A percentile compares a stretch with the other conserved stretches of the same genome.
These are phyloP conservation scores for Grosmannia serpens DNA, from an alignment of 2,329 filamentous ascomycete genomes.

Conservation along the genomic window DNA sequence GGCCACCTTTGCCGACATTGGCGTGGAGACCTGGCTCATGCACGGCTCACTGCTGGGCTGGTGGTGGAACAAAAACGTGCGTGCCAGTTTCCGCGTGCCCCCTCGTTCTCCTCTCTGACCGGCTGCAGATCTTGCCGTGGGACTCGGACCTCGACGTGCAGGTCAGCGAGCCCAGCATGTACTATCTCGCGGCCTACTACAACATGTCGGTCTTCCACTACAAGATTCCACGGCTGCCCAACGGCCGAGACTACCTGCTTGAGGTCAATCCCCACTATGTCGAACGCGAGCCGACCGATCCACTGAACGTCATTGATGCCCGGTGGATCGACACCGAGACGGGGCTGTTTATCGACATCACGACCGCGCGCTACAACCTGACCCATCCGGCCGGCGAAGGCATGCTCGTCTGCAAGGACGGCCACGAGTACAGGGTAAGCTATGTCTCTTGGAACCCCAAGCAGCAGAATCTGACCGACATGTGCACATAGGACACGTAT, in stretches of 20 bases:
- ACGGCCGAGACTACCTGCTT: constrained; percentile 34
- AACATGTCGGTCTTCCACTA: constrained; percentile 45
- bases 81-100: neutral
- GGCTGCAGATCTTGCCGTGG: constrained; percentile 47
- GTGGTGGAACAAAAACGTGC: constrained; percentile 63
- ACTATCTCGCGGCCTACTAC: constrained; percentile 52
- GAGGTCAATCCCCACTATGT: constrained; percentile 34
- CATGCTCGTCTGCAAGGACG: constrained; percentile 38
- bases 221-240: constrained; percentile 24
- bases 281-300: constrained; percentile 25
- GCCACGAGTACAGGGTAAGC: constrained; percentile 34
- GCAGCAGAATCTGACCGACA: neutral
- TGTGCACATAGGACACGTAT: constrained; percentile 35
- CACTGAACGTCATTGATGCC: constrained; percentile 33
- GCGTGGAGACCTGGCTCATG: constrained; percentile 70
- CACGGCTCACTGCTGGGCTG: constrained; percentile 76
- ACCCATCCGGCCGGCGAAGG: constrained; percentile 30
- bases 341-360: constrained; percentile 40
- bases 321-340: constrained; percentile 36
- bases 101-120: neutral
- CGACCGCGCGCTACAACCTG: constrained; percentile 35
- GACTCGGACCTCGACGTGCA: constrained; percentile 70
- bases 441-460: neutral
- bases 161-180: constrained; percentile 54
- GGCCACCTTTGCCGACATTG: constrained; percentile 50